A percentile compares a stretch with the other conserved stretches of the same genome.
These are phyloP conservation scores for Quercus alba DNA, from an alignment of 306 rosid species.

Conservation along the genomic window DNA sequence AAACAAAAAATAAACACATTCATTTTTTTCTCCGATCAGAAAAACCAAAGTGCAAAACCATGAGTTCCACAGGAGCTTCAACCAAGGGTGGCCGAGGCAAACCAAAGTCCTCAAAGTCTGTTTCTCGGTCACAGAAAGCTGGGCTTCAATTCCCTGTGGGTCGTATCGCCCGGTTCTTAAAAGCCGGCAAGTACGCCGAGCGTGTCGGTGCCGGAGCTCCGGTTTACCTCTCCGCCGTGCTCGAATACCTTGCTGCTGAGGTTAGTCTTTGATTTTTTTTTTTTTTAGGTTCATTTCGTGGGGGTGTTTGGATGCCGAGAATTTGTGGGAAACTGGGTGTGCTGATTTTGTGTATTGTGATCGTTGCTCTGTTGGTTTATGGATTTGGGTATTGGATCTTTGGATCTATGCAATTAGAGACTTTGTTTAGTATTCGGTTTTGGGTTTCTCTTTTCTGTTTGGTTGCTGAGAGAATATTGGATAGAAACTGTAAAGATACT, in stretches of 20 bases:
- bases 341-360: no score
- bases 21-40: no score
- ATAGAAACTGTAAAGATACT: neutral
- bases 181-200: constrained; percentile 86
- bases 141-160: constrained; percentile 95
- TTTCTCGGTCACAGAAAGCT: constrained; percentile 73
- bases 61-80: constrained; percentile 61
- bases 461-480: neutral
- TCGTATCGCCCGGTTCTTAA: constrained; percentile 74
- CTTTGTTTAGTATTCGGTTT: no score
- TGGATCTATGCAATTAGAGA: no score
- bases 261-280: constrained; percentile 15
- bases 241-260: constrained; percentile 91
- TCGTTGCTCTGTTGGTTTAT: no score
- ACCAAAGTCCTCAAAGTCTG: constrained; percentile 82
- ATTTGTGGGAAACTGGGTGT: no score
- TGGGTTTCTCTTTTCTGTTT: neutral
- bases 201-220: constrained; percentile 98
- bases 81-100: constrained; percentile 97
- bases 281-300: no score
- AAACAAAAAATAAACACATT: no score
- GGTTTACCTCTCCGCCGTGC: constrained; percentile 84
- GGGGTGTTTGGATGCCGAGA: no score
- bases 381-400: no score
- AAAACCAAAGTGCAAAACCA: neutral